Percentiles rank a stretch among this genome's conserved stretches.
Conservation (phyloP, 2,329 filamentous ascomycete species). For the Nakataea oryzae region DNA sequence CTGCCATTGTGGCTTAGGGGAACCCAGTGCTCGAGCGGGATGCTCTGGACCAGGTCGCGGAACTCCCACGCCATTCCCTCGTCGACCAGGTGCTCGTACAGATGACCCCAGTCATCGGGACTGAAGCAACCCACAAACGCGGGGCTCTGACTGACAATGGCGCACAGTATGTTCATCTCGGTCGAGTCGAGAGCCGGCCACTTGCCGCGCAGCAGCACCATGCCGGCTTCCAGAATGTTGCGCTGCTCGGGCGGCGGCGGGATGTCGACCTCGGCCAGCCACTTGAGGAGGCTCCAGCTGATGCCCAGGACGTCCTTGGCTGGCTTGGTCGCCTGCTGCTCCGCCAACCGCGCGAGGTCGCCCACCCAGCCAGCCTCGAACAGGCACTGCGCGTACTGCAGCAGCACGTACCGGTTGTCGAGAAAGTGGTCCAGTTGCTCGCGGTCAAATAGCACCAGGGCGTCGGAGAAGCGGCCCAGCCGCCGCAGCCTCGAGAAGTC, state of each 20-base stretch:
- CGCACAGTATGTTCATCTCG: not conserved
- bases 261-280: not conserved
- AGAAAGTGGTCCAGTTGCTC: constrained; percentile 11
- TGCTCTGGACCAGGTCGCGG: not conserved
- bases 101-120: not conserved
- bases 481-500: constrained; percentile 14
- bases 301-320: not conserved
- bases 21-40: not conserved
- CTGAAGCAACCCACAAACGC: not conserved
- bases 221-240: not conserved
- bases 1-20: too few relatives aligned
- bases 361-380: constrained; percentile 6
- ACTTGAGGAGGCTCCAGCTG: not conserved
- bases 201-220: not conserved
- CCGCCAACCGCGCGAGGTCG: not conserved
- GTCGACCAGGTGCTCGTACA: not conserved
- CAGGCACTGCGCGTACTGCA: constrained; percentile 17
- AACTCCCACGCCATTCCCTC: not conserved
- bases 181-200: not conserved
- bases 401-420: constrained; percentile 12
- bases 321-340: too few relatives aligned
- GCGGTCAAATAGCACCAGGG: constrained; percentile 34
- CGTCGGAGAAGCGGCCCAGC: constrained; percentile 24
- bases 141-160: too few relatives aligned
- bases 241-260: not conserved